Evolutionary conservation across 78 protist species (phyloP).

Genomic region (Guillardia theta): DNA sequence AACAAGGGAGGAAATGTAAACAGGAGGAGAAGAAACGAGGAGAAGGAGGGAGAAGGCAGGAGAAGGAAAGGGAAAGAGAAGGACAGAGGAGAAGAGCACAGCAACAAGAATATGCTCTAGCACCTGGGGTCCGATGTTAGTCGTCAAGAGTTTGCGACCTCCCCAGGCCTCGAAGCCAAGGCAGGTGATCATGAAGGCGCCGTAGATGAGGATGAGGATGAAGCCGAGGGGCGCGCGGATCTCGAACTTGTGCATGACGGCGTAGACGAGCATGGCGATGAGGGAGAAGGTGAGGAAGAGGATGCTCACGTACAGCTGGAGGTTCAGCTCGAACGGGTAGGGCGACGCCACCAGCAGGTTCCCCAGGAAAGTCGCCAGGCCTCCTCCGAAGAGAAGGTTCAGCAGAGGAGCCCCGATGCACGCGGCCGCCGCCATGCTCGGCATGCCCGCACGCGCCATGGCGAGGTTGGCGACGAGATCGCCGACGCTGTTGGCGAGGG

Average conservation of each 20-base stretch:
- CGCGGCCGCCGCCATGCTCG: background rate
- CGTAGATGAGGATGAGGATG: background rate
- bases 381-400: background rate
- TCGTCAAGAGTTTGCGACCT: background rate
- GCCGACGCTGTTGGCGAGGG: background rate
- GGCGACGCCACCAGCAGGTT: background rate
- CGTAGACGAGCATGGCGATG: background rate
- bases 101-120: too few species aligned
- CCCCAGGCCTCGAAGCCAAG: conserved; percentile 1
- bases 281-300: background rate
- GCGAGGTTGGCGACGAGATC: conserved; percentile 11
- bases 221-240: background rate
- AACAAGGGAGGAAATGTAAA: too few species aligned
- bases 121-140: background rate
- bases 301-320: background rate
- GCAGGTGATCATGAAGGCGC: background rate
- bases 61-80: too few species aligned
- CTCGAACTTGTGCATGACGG: background rate
- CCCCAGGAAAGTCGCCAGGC: background rate
- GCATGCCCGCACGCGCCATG: background rate
- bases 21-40: too few species aligned
- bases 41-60: too few species aligned
- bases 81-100: too few species aligned
- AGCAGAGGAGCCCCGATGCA: background rate
- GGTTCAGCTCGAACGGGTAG: background rate